Base-by-base conservation (phyloP, 805 yeast species). In the Cyberlindnera sargentensis region DNA sequence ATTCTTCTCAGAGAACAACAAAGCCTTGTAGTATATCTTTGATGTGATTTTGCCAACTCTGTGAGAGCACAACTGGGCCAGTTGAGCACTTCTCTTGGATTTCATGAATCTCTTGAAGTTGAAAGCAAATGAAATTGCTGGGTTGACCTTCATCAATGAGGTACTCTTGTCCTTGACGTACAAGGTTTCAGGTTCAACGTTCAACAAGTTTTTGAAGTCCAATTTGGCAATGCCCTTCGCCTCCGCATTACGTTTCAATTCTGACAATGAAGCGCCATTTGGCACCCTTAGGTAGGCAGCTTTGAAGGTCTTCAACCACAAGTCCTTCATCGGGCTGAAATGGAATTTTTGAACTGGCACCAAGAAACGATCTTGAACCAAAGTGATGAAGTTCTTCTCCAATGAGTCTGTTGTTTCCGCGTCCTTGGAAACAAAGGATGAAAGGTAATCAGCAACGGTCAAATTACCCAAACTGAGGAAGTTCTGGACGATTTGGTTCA, bases 21-120 rank as follows among this genome's bases (percentile, higher is more conserved):
- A 71, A 4, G 81, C 78, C 8, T 70, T 61, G 37, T 70, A 68
- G 58, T 85, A 91, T 8, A 93, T 71, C 36, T 69, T 62, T 0
- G 93, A 71, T 0, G 95, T 71, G 3, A 84, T 61, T 6, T 71
- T 63, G 3, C 98, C 98, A 30, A 89, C 63, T 42, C 87, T 72
- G 37, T 83, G 81, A 29, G 72, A 68, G 10, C 82, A 84, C 40
- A 84, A 71, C 31, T 76, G 75, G 1, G 69, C 76, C 11, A 93
- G 68, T 51, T 84, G 84, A 37, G 67, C 61, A 8, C 84, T 72
- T 50, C 97, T 73, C 54, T 81, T 70, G 31, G 74, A 64, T 56
- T 87, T 82, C 41, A 84, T 70, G 52, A 75, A 89, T 51, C 93
- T 69, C 30, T 76, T 73, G 41, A 84, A 67, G 55, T 80, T 82